phyloP scores from a whole-genome alignment of 1,139 yeast species.

The Lodderomyces oxycetoniae region DNA sequence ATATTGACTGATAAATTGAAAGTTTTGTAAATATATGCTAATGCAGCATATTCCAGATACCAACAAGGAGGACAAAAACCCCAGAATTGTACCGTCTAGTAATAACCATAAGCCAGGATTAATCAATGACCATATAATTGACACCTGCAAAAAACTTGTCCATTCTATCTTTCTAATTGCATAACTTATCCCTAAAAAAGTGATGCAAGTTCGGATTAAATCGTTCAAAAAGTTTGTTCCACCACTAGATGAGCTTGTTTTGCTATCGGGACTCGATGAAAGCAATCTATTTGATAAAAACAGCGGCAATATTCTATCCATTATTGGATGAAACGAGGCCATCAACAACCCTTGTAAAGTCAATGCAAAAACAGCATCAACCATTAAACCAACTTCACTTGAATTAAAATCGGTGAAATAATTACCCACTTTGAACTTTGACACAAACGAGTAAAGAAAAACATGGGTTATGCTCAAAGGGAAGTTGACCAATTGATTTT shows the following conservation, averaged over 20 bases:
- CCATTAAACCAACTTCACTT: conserved; percentile 8
- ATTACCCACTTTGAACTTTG: conserved; percentile 20
- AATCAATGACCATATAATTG: conserved; percentile 67
- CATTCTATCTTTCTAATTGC: conserved; percentile 80
- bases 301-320: conserved; percentile 49
- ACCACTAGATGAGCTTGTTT: conserved; percentile 14
- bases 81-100: conserved; percentile 69
- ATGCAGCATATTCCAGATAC: conserved; percentile 40
- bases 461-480: conserved; percentile 34
- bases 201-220: conserved; percentile 56
- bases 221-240: conserved; percentile 34
- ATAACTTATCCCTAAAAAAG: conserved; percentile 78
- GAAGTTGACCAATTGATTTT: conserved; percentile 27
- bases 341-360: conserved; percentile 54
- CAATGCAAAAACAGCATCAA: conserved; percentile 28
- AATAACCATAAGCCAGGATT: conserved; percentile 79
- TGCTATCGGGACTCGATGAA: conserved; percentile 23
- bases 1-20: conserved; percentile 17
- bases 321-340: conserved; percentile 58
- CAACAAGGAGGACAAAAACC: conserved; percentile 48
- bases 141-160: conserved; percentile 72
- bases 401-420: conserved; percentile 7
- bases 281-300: conserved; percentile 25
- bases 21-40: conserved; percentile 31
- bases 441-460: conserved; percentile 29